phyloP scores from a whole-genome alignment of 2,329 filamentous ascomycete genomes.

The Beauveria medogensis region DNA sequence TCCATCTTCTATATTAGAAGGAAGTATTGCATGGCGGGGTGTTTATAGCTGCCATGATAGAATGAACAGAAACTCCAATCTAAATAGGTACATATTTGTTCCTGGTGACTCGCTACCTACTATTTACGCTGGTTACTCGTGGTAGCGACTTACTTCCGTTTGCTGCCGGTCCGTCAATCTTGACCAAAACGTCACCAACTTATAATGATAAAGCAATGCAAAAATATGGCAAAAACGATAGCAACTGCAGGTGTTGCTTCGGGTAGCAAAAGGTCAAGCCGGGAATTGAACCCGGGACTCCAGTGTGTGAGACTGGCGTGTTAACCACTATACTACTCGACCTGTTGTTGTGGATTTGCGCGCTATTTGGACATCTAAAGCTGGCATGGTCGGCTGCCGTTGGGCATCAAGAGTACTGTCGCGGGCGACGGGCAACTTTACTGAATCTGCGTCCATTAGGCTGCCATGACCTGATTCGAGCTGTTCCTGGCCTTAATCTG shows the following conservation, averaged over 20 bases:
- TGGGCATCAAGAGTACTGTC: neutral
- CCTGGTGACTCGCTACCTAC: neutral
- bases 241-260: too few species aligned
- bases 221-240: neutral
- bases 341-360: neutral
- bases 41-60: neutral
- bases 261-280: slow-evolving; percentile 4
- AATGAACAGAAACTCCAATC: slow-evolving; percentile 5
- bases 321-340: slow-evolving; percentile 18
- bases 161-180: neutral
- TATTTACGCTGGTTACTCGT: neutral
- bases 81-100: neutral
- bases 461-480: neutral
- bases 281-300: slow-evolving; percentile 18
- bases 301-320: slow-evolving; percentile 16
- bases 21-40: neutral
- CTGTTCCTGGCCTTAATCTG: too few species aligned
- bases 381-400: neutral
- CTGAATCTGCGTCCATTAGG: neutral
- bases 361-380: neutral
- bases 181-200: neutral
- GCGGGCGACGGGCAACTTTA: neutral
- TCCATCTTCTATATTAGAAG: neutral
- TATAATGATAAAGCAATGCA: neutral
- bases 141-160: neutral